Conservation (phyloP, 495 filamentous ascomycete species). For the Neurospora sp. region DNA sequence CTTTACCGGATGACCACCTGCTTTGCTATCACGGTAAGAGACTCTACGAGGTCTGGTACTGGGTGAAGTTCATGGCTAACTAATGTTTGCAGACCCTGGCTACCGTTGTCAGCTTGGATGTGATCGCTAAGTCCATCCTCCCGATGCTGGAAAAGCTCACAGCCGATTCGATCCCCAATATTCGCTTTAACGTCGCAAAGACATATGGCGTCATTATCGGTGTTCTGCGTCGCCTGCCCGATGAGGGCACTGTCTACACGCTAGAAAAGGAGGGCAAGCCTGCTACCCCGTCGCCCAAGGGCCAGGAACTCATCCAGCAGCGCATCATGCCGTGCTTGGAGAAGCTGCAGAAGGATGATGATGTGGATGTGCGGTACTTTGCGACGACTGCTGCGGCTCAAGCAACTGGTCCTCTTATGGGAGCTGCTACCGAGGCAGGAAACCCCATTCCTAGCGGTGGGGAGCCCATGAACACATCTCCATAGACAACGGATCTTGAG, state of each 20-base stretch:
- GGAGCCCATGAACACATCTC: constrained; percentile 50
- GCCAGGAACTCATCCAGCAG: constrained; percentile 76
- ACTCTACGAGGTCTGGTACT: not conserved
- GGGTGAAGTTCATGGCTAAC: constrained; percentile 18
- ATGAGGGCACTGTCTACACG: constrained; percentile 72
- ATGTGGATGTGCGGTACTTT: constrained; percentile 96
- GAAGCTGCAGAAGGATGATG: constrained; percentile 90
- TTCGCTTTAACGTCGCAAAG: constrained; percentile 98
- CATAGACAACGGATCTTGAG: constrained; percentile 31
- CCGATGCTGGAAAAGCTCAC: constrained; percentile 93
- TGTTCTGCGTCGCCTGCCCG: constrained; percentile 80
- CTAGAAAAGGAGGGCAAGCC: constrained; percentile 67
- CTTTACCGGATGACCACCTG: constrained; percentile 99
- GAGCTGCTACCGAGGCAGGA: not conserved
- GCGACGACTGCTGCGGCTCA: constrained; percentile 47
- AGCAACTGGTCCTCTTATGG: constrained; percentile 19
- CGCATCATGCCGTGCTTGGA: constrained; percentile 81
- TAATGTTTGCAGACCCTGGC: constrained; percentile 64
- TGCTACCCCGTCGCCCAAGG: constrained; percentile 53
- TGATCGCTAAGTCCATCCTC: constrained; percentile 85
- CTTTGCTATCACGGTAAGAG: constrained; percentile 89
- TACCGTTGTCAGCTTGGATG: constrained; percentile 79
- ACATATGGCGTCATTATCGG: constrained; percentile 85
- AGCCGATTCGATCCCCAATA: constrained; percentile 91
- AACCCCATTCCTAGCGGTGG: constrained; percentile 23